phyloP scores from a whole-genome alignment of 1,284 basidiomycete genomes.

The Pisolithus thermaeus region DNA sequence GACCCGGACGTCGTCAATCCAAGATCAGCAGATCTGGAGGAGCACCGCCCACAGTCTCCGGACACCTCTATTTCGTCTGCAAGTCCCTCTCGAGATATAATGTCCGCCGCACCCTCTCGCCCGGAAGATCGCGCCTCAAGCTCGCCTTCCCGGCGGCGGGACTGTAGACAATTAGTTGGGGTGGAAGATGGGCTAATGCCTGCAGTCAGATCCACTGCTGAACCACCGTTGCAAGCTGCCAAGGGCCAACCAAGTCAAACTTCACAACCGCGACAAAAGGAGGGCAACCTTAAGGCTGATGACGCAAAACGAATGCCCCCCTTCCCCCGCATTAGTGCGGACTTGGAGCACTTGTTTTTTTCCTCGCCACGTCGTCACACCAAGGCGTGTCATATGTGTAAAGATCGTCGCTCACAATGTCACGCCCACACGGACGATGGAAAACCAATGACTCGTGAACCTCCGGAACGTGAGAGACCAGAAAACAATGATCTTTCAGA shows the following conservation, averaged over 20 bases:
- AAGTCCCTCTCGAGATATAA: constrained; percentile 10
- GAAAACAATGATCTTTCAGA: constrained; percentile 15
- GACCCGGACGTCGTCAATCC: constrained; percentile 28
- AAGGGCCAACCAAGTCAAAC: neutral
- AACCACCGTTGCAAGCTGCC: neutral
- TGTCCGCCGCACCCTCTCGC: neutral
- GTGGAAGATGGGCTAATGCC: constrained; percentile 4
- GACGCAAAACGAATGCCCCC: constrained; percentile 40
- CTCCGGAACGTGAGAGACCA: neutral
- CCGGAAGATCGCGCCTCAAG: neutral
- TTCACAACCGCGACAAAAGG: constrained; percentile 3
- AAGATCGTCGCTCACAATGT: constrained; percentile 33
- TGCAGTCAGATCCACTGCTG: neutral
- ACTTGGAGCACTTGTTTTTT: constrained; percentile 77
- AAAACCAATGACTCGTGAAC: neutral
- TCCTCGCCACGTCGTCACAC: constrained; percentile 66
- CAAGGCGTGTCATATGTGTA: constrained; percentile 62
- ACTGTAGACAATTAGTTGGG: neutral
- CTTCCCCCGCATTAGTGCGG: constrained; percentile 77
- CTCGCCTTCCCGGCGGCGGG: neutral
- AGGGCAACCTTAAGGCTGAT: constrained; percentile 3
- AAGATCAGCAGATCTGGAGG: constrained; percentile 30
- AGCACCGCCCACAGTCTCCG: constrained; percentile 29
- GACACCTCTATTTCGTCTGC: constrained; percentile 19
- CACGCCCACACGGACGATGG: neutral